Evolutionary conservation across 768 basidiomycete species (phyloP).

Genomic region (Pulveroboletus sp.): DNA sequence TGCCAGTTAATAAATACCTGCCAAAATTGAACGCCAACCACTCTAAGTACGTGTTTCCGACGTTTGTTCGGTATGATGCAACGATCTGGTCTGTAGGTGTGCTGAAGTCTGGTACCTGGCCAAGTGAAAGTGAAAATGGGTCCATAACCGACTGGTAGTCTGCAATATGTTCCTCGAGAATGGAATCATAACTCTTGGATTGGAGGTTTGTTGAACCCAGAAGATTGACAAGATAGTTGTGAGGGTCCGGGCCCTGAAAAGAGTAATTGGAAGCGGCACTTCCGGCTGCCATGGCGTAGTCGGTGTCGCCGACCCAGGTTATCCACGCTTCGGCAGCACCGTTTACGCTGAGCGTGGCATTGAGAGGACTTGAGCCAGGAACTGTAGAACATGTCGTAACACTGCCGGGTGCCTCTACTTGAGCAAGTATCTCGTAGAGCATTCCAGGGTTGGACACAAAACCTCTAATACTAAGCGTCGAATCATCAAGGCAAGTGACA

Average conservation of each 20-base stretch:
- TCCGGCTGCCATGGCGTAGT: constrained; percentile 62
- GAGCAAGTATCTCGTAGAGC: constrained; percentile 62
- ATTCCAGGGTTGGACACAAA: constrained; percentile 51
- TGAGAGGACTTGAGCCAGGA: constrained; percentile 29
- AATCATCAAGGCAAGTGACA: constrained; percentile 53
- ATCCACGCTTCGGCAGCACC: constrained; percentile 54
- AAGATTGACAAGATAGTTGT: constrained; percentile 37
- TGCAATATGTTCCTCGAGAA: constrained; percentile 45
- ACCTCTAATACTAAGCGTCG: constrained; percentile 53
- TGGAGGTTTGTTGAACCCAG: constrained; percentile 28
- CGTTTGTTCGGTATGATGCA: constrained; percentile 46
- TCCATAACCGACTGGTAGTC: constrained; percentile 45
- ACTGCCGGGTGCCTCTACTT: constrained; percentile 35
- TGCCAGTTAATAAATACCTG: constrained; percentile 58
- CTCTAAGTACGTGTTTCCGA: constrained; percentile 63
- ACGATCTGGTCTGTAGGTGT: constrained; percentile 56
- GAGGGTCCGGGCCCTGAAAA: constrained; percentile 62
- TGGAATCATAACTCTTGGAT: constrained; percentile 31
- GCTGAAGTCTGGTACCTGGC: constrained; percentile 48
- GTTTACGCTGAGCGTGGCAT: constrained; percentile 46
- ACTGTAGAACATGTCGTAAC: constrained; percentile 30
- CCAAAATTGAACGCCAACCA: constrained; percentile 74
- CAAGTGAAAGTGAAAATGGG: constrained; percentile 54
- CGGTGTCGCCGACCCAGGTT: constrained; percentile 71
- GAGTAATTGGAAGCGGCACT: constrained; percentile 50